Conservation (phyloP, 2,329 filamentous ascomycete species). For the Aphanocladium album region DNA sequence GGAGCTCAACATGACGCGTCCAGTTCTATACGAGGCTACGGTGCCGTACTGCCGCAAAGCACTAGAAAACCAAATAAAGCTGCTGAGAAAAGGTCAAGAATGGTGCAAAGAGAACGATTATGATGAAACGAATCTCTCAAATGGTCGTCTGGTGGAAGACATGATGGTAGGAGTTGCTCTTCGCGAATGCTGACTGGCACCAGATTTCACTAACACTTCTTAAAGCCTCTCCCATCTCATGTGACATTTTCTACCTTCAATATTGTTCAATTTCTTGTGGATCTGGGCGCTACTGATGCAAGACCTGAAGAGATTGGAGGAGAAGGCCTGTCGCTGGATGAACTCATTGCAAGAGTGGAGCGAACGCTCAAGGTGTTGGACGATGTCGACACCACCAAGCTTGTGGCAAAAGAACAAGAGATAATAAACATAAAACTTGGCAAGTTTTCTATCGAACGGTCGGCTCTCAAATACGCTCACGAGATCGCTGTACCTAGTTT, state of each 20-base stretch:
- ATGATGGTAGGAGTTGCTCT: background rate
- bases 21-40: background rate
- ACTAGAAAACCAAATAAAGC: background rate
- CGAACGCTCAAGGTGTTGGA: background rate
- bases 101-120: background rate
- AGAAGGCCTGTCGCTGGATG: background rate
- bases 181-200: background rate
- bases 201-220: background rate
- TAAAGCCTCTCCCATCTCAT: background rate
- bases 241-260: slow-evolving; percentile 1
- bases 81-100: background rate
- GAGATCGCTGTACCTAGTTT: background rate
- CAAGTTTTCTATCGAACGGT: background rate
- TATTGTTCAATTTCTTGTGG: background rate
- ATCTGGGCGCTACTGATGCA: background rate
- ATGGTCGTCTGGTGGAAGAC: background rate
- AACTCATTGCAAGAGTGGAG: background rate
- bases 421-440: background rate
- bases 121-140: background rate
- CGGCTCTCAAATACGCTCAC: background rate
- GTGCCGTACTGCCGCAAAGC: slow-evolving; percentile 1
- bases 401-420: background rate
- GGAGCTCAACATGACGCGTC: background rate
- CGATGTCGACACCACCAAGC: background rate
- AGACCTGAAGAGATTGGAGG: background rate